phyloP scores from a whole-genome alignment of 805 yeast species.

The Hagleromyces aurorensis region DNA sequence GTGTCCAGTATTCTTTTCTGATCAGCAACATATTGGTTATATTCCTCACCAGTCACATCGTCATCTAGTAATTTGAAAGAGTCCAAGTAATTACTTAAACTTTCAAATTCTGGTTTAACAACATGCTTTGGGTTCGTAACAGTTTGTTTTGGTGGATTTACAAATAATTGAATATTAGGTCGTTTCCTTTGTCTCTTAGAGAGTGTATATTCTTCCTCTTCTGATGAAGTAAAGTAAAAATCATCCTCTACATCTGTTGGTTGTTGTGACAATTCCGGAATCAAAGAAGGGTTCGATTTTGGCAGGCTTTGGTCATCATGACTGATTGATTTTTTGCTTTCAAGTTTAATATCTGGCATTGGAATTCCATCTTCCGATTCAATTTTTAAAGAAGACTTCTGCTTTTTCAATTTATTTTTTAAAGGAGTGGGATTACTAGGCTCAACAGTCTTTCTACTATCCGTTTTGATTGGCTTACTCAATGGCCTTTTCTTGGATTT shows the following conservation, averaged over 20 bases:
- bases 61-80: slow-evolving; percentile 56
- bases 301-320: too few relatives aligned
- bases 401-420: too few relatives aligned
- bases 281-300: too few relatives aligned
- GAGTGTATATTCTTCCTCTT: slow-evolving; percentile 21
- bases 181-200: slow-evolving; percentile 11
- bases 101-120: slow-evolving; percentile 36
- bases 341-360: not conserved
- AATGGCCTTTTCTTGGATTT: too few relatives aligned
- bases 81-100: slow-evolving; percentile 39
- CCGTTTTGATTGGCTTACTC: too few relatives aligned
- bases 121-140: slow-evolving; percentile 57
- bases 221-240: slow-evolving; percentile 27
- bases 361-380: too few relatives aligned
- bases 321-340: not conserved
- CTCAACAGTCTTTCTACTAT: too few relatives aligned
- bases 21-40: slow-evolving; percentile 43
- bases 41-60: slow-evolving; percentile 54
- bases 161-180: slow-evolving; percentile 29
- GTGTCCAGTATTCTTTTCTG: slow-evolving; percentile 40
- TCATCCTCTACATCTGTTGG: slow-evolving; percentile 11
- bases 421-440: too few relatives aligned
- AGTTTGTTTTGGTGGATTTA: slow-evolving; percentile 37
- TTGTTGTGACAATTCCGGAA: not conserved
- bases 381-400: too few relatives aligned